Conservation (phyloP, 352 stramenopile genomes). For the Globisporangium alternatum region DNA sequence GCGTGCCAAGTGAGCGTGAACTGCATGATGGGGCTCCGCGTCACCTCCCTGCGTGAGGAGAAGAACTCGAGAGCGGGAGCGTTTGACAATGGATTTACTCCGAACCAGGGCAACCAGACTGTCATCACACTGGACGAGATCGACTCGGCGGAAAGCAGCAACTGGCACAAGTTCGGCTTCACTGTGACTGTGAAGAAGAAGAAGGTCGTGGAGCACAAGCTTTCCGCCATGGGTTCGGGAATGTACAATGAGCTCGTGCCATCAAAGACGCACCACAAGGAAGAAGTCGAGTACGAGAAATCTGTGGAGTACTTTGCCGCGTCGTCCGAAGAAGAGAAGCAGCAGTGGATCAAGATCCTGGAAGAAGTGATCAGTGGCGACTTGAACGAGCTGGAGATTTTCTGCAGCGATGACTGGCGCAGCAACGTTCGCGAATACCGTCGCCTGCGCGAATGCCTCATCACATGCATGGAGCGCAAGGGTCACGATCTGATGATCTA, state of each 20-base stretch:
- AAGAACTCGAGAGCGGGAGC: slow-evolving; percentile 27
- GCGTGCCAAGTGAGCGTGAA: slow-evolving; percentile 70
- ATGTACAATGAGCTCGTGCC: slow-evolving; percentile 15
- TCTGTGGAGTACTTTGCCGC: slow-evolving; percentile 78
- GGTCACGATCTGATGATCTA: slow-evolving; percentile 81
- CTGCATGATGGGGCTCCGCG: slow-evolving; percentile 85
- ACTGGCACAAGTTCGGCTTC: slow-evolving; percentile 77
- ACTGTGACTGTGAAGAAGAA: slow-evolving; percentile 69
- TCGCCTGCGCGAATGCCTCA: slow-evolving; percentile 69
- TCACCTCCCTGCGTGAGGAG: slow-evolving; percentile 58
- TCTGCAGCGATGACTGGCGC: slow-evolving; percentile 88
- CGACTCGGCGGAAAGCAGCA: slow-evolving; percentile 59
- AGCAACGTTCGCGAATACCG: slow-evolving; percentile 85
- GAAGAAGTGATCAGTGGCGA: slow-evolving; percentile 78
- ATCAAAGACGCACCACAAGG: slow-evolving; percentile 18
- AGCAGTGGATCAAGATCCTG: slow-evolving; percentile 67
- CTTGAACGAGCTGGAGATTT: slow-evolving; percentile 81
- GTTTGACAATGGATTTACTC: slow-evolving; percentile 51
- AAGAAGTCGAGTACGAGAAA: slow-evolving; percentile 32
- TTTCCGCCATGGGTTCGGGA: slow-evolving; percentile 8
- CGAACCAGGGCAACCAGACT: slow-evolving; percentile 58
- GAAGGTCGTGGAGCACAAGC: slow-evolving; percentile 10
- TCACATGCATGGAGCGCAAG: slow-evolving; percentile 82
- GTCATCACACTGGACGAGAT: slow-evolving; percentile 83
- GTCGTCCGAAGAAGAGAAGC: slow-evolving; percentile 54